A percentile compares a stretch with the other conserved stretches of the same genome.
phyloP scores from a whole-genome alignment of 495 filamentous ascomycete species.

The Astrothelium macrocarpum region DNA sequence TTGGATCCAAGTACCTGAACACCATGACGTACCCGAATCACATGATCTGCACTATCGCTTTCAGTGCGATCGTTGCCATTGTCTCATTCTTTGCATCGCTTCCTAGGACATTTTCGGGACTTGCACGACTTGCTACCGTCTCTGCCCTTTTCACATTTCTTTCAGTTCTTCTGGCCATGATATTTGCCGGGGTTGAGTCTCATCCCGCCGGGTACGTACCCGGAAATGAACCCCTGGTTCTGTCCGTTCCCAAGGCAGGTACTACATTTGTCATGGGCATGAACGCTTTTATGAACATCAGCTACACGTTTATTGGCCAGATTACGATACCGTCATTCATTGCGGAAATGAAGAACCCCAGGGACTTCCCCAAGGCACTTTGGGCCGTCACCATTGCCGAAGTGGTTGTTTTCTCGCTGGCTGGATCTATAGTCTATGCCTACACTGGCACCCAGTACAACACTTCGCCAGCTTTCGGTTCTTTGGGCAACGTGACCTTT shows the following conservation, averaged over 20 bases:
- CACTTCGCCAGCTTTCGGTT: constrained; percentile 71
- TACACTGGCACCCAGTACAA: constrained; percentile 82
- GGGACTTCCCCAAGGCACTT: constrained; percentile 81
- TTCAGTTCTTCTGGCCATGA: constrained; percentile 68
- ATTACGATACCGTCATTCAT: constrained; percentile 88
- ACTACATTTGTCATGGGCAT: constrained; percentile 71
- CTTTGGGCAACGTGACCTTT: constrained; percentile 56
- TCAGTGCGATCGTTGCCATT: constrained; percentile 56
- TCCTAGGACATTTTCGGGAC: constrained; percentile 67
- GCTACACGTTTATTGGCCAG: constrained; percentile 87
- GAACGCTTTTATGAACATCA: constrained; percentile 81
- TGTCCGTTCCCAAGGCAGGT: constrained; percentile 49
- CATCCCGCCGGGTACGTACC: constrained; percentile 47
- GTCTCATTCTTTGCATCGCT: constrained; percentile 68
- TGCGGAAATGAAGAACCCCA: constrained; percentile 79
- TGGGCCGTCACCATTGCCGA: constrained; percentile 82
- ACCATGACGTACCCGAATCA: constrained; percentile 53
- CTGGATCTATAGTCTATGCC: constrained; percentile 65
- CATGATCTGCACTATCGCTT: constrained; percentile 60
- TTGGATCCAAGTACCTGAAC: constrained; percentile 74
- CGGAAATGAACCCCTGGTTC: constrained; percentile 51
- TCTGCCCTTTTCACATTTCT: constrained; percentile 80
- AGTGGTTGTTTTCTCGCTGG: constrained; percentile 67
- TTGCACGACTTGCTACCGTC: constrained; percentile 63
- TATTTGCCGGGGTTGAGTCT: constrained; percentile 63